Percentiles rank a stretch among this genome's conserved stretches.
phyloP scores from a whole-genome alignment of 768 basidiomycete species.

The Rhodosporidiobolus sp. region DNA sequence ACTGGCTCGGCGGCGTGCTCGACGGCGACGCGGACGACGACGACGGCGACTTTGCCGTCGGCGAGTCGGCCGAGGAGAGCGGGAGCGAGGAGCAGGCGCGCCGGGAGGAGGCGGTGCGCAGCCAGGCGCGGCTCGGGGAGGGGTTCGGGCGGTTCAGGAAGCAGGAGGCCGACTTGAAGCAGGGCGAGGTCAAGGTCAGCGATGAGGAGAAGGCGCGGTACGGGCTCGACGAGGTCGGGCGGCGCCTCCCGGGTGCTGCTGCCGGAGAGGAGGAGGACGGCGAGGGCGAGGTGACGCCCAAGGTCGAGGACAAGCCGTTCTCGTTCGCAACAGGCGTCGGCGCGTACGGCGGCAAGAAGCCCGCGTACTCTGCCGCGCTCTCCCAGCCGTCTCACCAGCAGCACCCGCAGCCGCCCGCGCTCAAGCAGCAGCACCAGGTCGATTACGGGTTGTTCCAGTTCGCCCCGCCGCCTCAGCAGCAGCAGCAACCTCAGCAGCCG shows the following conservation, averaged over 20 bases:
- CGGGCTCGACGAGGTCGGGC: slow-evolving; percentile 1
- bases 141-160: slow-evolving; percentile 21
- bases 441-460: background rate
- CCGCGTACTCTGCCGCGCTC: background rate
- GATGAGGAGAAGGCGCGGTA: slow-evolving; percentile 21
- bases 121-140: background rate
- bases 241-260: background rate
- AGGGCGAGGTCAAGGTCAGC: background rate
- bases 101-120: background rate
- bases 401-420: too few species aligned
- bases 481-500: background rate
- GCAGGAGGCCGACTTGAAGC: slow-evolving; percentile 14
- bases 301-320: background rate
- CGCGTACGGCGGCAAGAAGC: background rate
- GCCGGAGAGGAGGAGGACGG: background rate
- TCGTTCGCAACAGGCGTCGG: background rate
- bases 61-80: background rate
- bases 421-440: background rate
- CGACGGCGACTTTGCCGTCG: slow-evolving; percentile 19
- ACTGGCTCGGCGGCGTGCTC: slow-evolving; percentile 6
- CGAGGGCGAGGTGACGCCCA: background rate
- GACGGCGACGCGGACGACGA: slow-evolving; percentile 33
- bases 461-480: background rate
- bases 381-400: background rate
- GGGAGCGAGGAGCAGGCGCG: background rate